phyloP scores from a whole-genome alignment of 2,329 filamentous ascomycete genomes.

The Hymenoscyphus repandus region DNA sequence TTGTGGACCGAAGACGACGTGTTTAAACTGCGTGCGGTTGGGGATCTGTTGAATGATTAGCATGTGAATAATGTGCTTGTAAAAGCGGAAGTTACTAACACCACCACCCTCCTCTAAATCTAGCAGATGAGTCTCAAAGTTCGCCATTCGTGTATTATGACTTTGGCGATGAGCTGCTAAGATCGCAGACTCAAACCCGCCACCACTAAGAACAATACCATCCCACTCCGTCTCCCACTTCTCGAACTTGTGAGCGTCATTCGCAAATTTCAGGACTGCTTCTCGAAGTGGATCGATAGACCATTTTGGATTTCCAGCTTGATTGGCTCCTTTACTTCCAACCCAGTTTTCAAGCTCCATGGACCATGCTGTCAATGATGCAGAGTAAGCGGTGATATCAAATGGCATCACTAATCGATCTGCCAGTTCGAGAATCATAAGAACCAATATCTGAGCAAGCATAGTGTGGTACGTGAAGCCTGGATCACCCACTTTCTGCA shows the following conservation, averaged over 20 bases:
- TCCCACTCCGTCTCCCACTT: constrained; percentile 77
- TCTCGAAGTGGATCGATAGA: constrained; percentile 49
- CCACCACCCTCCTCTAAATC: constrained; percentile 69
- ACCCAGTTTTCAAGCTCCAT: constrained; percentile 63
- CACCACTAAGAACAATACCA: constrained; percentile 60
- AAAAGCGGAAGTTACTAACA: constrained; percentile 49
- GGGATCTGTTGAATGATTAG: constrained; percentile 53
- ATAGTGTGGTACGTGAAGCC: constrained; percentile 75
- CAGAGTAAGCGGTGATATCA: constrained; percentile 69
- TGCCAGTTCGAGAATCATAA: constrained; percentile 80
- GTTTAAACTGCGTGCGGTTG: constrained; percentile 88
- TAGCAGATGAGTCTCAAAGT: constrained; percentile 77
- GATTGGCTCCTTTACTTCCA: constrained; percentile 49
- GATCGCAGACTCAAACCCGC: constrained; percentile 69
- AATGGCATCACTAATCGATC: constrained; percentile 80
- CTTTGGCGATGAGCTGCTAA: constrained; percentile 63
- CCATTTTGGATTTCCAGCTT: constrained; percentile 37
- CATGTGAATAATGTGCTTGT: neutral
- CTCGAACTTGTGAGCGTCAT: constrained; percentile 60
- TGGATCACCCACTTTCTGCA: constrained; percentile 74
- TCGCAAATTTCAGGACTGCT: constrained; percentile 56
- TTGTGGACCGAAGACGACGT: constrained; percentile 82
- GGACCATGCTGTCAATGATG: constrained; percentile 58
- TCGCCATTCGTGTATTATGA: constrained; percentile 74
- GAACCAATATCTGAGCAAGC: constrained; percentile 71